Conservation (phyloP, 2,329 filamentous ascomycete genomes). For the Scedosporium apiospermum region DNA sequence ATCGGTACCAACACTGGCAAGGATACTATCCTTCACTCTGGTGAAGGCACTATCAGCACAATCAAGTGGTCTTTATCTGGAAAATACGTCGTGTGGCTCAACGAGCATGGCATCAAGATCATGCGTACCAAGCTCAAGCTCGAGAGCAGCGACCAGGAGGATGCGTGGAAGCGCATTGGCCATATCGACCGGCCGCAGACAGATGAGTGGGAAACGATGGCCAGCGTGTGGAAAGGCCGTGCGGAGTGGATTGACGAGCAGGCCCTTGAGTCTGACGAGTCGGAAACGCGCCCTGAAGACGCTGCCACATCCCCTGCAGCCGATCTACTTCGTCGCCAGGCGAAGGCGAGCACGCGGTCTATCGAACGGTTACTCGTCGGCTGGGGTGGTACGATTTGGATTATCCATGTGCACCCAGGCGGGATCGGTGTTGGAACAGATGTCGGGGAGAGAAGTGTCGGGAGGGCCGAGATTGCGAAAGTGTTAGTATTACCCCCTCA, state of each 20-base stretch:
- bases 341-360: constrained; percentile 33
- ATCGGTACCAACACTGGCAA: constrained; percentile 69
- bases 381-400: constrained; percentile 95
- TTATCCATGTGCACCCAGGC: constrained; percentile 80
- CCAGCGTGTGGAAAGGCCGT: constrained; percentile 84
- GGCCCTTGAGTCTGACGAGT: constrained; percentile 64
- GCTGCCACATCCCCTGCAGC: constrained; percentile 32
- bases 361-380: constrained; percentile 81
- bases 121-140: constrained; percentile 85
- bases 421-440: constrained; percentile 57
- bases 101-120: constrained; percentile 95
- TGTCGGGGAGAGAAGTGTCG: constrained; percentile 61
- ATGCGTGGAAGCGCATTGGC: constrained; percentile 89
- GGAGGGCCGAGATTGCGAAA: constrained; percentile 82
- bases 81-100: constrained; percentile 89
- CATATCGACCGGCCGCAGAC: constrained; percentile 84
- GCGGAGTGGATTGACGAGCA: constrained; percentile 89
- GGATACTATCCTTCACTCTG: constrained; percentile 80
- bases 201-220: constrained; percentile 91
- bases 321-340: constrained; percentile 38
- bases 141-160: constrained; percentile 65
- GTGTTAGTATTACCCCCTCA: constrained; percentile 51
- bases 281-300: constrained; percentile 25
- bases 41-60: constrained; percentile 81
- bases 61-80: constrained; percentile 94